phyloP scores from a whole-genome alignment of 2,329 filamentous ascomycete genomes.

The Aureobasidium leucospermi region DNA sequence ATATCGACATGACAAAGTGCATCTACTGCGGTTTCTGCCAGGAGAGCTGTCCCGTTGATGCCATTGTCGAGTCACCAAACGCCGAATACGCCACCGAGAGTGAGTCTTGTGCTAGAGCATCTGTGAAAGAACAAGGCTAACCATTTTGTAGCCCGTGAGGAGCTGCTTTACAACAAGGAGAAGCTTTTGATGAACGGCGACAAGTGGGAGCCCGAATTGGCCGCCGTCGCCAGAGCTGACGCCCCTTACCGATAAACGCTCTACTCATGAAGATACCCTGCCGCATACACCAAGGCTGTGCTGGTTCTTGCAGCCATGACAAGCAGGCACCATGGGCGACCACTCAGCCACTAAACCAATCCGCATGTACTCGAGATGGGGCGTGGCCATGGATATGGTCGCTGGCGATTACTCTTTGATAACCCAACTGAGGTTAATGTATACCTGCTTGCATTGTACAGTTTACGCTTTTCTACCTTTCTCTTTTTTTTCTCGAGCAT shows the following conservation, averaged over 20 bases:
- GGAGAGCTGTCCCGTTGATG: constrained; percentile 97
- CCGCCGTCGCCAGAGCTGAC: constrained; percentile 85
- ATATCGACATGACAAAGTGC: constrained; percentile 99
- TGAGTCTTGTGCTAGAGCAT: constrained; percentile 65
- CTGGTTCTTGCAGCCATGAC: constrained; percentile 3
- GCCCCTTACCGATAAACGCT: constrained; percentile 46
- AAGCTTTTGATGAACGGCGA: constrained; percentile 45
- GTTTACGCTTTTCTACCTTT: background rate
- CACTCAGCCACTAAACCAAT: background rate
- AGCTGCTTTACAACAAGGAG: constrained; percentile 97
- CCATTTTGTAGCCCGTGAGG: constrained; percentile 45
- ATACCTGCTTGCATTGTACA: constrained; percentile 12
- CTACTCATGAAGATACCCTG: constrained; percentile 8
- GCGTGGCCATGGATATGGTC: constrained; percentile 1
- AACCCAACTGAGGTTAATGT: constrained; percentile 9
- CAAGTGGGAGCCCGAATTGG: constrained; percentile 92
- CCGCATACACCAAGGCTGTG: background rate
- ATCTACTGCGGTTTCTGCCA: constrained; percentile 99
- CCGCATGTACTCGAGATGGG: background rate
- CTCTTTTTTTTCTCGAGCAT: background rate
- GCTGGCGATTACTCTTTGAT: constrained; percentile 7
- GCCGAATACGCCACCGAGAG: constrained; percentile 19
- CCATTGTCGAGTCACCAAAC: constrained; percentile 55
- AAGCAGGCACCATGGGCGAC: background rate
- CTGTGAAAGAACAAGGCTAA: constrained; percentile 72